Evolutionary conservation across 805 yeast genomes (phyloP).

Genomic region (Blastobotrys peoriensis): DNA sequence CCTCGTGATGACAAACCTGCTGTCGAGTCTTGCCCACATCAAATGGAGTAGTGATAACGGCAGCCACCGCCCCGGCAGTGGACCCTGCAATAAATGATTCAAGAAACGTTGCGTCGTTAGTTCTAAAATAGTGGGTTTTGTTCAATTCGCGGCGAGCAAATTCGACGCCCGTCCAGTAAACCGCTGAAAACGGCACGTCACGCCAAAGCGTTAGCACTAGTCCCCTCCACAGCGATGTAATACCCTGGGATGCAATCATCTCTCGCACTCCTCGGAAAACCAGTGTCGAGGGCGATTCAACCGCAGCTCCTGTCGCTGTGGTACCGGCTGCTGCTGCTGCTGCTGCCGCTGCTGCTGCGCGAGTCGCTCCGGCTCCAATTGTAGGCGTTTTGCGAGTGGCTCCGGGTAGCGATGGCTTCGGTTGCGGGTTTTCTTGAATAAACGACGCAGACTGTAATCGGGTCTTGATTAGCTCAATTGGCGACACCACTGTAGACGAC

Average conservation of each 20-base stretch:
- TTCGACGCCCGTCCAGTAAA: conserved; percentile 90
- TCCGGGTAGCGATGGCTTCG: not conserved
- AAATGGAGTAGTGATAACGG: conserved; percentile 85
- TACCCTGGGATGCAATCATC: conserved; percentile 53
- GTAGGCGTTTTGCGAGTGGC: not conserved
- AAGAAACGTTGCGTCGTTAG: conserved; percentile 25
- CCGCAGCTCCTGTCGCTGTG: conserved; percentile 17
- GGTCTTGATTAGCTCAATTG: conserved; percentile 81
- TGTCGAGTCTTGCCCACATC: conserved; percentile 95
- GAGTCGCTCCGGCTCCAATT: not conserved
- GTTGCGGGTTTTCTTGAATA: not conserved
- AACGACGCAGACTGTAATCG: conserved; percentile 62
- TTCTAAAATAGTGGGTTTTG: conserved; percentile 14
- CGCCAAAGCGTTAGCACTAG: conserved; percentile 86
- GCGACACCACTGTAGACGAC: conserved; percentile 82
- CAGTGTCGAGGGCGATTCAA: conserved; percentile 17
- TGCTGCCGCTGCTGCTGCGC: too few relatives aligned
- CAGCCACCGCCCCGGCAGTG: conserved; percentile 77
- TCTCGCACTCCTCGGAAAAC: conserved; percentile 44
- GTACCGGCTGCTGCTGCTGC: conserved; percentile 22
- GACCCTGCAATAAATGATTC: conserved; percentile 70
- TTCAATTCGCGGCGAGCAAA: conserved; percentile 33
- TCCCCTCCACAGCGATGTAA: conserved; percentile 70
- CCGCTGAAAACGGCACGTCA: conserved; percentile 94
- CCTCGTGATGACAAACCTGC: conserved; percentile 51